Percentiles rank a stretch among this genome's conserved stretches.
phyloP scores from a whole-genome alignment of 2,329 filamentous ascomycete genomes.

The Fusarium sp. region DNA sequence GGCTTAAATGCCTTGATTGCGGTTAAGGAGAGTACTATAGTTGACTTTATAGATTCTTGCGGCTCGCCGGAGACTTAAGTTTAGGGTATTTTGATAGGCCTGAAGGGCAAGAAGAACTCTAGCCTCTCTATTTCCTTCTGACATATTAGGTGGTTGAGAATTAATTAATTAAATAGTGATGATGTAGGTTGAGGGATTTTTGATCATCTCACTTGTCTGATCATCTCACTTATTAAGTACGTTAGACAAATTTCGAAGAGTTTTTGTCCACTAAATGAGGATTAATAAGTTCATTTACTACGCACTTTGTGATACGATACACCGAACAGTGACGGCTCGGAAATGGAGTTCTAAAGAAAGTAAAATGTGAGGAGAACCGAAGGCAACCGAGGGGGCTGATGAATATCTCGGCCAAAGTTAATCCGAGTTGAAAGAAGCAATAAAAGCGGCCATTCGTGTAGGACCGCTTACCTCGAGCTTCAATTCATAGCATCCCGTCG shows the following conservation, averaged over 20 bases:
- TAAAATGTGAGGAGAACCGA: not conserved
- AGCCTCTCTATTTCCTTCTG: too few species aligned
- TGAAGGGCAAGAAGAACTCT: too few species aligned
- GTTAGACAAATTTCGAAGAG: not conserved
- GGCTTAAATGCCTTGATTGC: too few species aligned
- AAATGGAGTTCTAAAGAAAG: not conserved
- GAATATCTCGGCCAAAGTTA: not conserved
- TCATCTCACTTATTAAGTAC: too few species aligned
- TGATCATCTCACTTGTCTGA: too few species aligned
- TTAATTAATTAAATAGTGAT: too few species aligned
- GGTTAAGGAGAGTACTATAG: too few species aligned
- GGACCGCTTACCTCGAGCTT: not conserved
- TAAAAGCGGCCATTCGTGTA: not conserved
- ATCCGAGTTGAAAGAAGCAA: not conserved
- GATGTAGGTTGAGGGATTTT: too few species aligned
- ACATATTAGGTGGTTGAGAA: too few species aligned
- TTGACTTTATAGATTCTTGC: too few species aligned
- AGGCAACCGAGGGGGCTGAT: not conserved
- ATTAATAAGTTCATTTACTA: not conserved
- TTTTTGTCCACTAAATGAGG: not conserved
- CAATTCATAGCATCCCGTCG: not conserved
- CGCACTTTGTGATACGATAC: not conserved
- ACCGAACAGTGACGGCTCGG: not conserved
- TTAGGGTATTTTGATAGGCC: too few species aligned
- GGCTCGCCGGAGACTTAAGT: too few species aligned